A percentile compares a stretch with the other conserved stretches of the same genome.
These are phyloP conservation scores for Ophiostoma australiae DNA, from an alignment of 2,329 filamentous ascomycete species.

Conservation along the genomic window DNA sequence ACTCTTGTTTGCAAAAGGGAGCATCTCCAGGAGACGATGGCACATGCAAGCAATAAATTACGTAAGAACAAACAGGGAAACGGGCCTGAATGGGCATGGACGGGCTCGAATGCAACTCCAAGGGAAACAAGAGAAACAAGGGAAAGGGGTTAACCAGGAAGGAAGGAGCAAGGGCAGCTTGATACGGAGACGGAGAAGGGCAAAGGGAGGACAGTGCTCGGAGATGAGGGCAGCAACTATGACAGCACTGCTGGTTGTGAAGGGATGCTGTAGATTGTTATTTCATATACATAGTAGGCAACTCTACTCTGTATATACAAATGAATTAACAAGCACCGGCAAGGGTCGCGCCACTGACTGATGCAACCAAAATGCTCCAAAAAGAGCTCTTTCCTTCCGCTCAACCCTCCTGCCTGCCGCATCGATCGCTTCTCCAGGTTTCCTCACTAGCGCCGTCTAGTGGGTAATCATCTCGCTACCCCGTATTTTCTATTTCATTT, in stretches of 20 bases:
- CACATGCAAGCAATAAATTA: conserved; percentile 7
- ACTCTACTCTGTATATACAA: no score
- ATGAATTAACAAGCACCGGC: not conserved
- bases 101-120: not conserved
- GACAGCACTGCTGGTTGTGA: no score
- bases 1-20: no score
- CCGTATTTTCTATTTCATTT: not conserved
- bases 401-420: not conserved
- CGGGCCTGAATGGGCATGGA: not conserved
- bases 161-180: no score
- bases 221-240: no score
- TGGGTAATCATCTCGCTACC: conserved; percentile 4
- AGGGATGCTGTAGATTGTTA: no score
- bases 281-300: no score
- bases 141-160: not conserved
- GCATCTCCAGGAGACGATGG: not conserved
- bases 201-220: no score
- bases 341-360: not conserved
- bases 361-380: not conserved
- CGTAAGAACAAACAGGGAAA: not conserved
- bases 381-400: not conserved
- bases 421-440: conserved; percentile 3
- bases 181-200: no score
- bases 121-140: not conserved
- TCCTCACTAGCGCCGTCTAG: conserved; percentile 1